phyloP scores from a whole-genome alignment of 805 yeast genomes.

The Crinitomyces ghanaensis region DNA sequence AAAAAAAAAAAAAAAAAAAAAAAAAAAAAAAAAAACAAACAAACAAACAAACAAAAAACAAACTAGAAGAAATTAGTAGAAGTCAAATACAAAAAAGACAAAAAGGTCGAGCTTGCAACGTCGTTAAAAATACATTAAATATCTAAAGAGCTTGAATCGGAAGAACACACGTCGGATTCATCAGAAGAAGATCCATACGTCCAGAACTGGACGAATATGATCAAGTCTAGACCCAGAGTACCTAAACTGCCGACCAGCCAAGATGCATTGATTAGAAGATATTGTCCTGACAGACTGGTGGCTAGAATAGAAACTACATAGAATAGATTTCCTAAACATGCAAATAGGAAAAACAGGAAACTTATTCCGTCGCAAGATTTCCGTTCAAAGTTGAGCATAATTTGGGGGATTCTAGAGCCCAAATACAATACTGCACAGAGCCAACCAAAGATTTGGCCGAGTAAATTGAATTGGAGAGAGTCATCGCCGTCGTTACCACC shows the following conservation, averaged over 20 bases:
- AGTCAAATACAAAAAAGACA: background rate
- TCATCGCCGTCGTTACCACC: conserved; percentile 18
- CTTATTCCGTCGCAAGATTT: conserved; percentile 94
- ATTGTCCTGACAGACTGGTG: conserved; percentile 57
- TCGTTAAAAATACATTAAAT: background rate
- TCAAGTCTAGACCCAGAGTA: conserved; percentile 70
- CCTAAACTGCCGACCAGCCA: conserved; percentile 93
- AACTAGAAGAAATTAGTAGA: background rate
- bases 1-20: background rate
- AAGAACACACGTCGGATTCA: conserved; percentile 1
- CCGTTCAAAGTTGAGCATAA: conserved; percentile 68
- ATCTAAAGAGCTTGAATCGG: conserved; percentile 1
- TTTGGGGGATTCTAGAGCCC: conserved; percentile 90
- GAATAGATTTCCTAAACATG: conserved; percentile 87
- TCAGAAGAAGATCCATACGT: conserved; percentile 32
- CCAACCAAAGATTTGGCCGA: conserved; percentile 84
- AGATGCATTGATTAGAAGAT: conserved; percentile 69
- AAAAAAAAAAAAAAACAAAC: background rate
- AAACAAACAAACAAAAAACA: conserved; percentile 1
- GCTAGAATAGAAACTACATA: conserved; percentile 78
- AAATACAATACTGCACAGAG: conserved; percentile 37
- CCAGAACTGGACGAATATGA: conserved; percentile 80
- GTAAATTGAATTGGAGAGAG: conserved; percentile 49
- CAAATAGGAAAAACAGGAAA: conserved; percentile 85
- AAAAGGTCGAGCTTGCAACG: background rate